These are phyloP conservation scores for Mallotus repandus DNA, from an alignment of 441 rosid species.

Conservation along the genomic window DNA sequence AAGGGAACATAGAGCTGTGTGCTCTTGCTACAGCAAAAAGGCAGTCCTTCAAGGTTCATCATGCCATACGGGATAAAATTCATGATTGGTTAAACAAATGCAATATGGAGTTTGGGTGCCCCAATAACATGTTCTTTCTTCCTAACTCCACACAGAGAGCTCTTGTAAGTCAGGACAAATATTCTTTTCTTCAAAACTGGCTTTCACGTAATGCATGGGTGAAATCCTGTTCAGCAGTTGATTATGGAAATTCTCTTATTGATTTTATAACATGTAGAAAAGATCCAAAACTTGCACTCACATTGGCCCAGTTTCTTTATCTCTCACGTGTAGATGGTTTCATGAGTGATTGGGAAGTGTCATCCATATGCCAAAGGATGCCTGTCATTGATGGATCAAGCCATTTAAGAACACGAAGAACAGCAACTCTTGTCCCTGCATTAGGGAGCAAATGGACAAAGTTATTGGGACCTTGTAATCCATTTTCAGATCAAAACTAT, in stretches of 20 bases:
- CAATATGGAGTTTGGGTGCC: conserved; percentile 11
- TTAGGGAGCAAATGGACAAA: conserved; percentile 12
- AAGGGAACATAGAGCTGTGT: conserved; percentile 9
- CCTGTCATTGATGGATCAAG: conserved; percentile 2
- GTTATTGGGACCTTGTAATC: conserved; percentile 4
- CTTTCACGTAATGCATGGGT: neutral
- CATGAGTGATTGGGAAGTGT: neutral
- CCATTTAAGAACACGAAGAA: neutral
- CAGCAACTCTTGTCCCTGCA: conserved; percentile 8
- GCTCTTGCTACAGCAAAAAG: neutral
- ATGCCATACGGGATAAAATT: neutral
- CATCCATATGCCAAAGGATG: neutral
- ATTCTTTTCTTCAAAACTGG: neutral
- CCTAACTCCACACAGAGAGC: conserved; percentile 2
- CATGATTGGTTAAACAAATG: conserved; percentile 13
- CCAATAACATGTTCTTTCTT: neutral
- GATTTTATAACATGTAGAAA: neutral
- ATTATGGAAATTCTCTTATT: neutral
- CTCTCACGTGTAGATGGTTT: neutral
- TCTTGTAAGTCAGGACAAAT: neutral
- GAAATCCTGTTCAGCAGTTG: neutral
- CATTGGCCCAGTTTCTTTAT: conserved; percentile 12
- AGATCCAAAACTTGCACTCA: conserved; percentile 8
- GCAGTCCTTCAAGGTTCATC: neutral
- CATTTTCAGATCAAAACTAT: neutral